phyloP scores from a whole-genome alignment of 257 asterid genomes.

The Solanum commersonii region DNA sequence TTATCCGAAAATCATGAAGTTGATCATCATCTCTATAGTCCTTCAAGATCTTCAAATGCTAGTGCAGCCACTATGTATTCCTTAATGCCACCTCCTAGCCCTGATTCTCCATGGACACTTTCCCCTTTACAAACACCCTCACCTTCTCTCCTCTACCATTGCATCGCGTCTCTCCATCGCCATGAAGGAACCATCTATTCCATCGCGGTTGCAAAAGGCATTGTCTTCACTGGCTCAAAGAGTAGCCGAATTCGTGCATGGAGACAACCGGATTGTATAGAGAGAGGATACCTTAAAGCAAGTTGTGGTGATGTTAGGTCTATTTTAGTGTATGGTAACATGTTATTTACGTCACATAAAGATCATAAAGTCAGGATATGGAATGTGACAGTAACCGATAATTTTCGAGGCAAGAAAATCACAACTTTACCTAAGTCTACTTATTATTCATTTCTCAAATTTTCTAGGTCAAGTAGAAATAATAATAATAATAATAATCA shows the following conservation, averaged over 20 bases:
- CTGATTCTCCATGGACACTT: conserved; percentile 84
- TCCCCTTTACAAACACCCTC: conserved; percentile 83
- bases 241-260: conserved; percentile 71
- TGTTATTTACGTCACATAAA: conserved; percentile 61
- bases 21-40: conserved; percentile 50
- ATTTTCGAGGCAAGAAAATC: conserved; percentile 41
- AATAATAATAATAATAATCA: background rate
- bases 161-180: conserved; percentile 86
- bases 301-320: conserved; percentile 48
- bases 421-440: conserved; percentile 30
- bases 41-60: conserved; percentile 37
- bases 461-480: background rate
- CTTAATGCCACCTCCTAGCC: conserved; percentile 46
- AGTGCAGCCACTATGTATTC: conserved; percentile 23
- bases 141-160: conserved; percentile 71
- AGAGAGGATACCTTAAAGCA: conserved; percentile 47
- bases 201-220: conserved; percentile 45
- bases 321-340: conserved; percentile 51
- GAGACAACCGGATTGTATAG: conserved; percentile 81
- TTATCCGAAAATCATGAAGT: conserved; percentile 23
- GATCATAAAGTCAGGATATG: conserved; percentile 53
- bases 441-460: conserved; percentile 14
- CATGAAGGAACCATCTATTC: conserved; percentile 72
- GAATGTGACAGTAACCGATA: conserved; percentile 27
- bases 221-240: conserved; percentile 78